Percentiles rank a stretch among this genome's conserved stretches.
phyloP scores from a whole-genome alignment of 2,329 filamentous ascomycete species.

The Fusarium sp. region DNA sequence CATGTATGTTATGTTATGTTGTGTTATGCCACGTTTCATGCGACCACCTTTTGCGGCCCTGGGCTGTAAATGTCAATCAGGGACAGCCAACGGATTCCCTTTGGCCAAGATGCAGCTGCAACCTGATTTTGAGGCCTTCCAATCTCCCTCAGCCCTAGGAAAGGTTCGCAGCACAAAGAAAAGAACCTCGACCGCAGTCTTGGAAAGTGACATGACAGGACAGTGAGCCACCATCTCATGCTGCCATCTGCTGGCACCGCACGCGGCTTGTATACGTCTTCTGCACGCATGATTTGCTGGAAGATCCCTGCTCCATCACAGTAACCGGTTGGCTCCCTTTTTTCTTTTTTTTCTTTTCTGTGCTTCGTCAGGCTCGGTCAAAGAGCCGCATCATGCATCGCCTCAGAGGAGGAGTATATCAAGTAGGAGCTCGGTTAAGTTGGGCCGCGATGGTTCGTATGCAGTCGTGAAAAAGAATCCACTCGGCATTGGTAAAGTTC shows the following conservation, averaged over 20 bases:
- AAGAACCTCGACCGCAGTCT: slow-evolving; percentile 23
- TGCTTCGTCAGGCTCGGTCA: background rate
- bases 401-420: slow-evolving; percentile 5
- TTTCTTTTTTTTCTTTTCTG: background rate
- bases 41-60: slow-evolving; percentile 34
- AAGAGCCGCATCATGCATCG: slow-evolving; percentile 28
- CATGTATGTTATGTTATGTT: slow-evolving; percentile 2
- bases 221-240: slow-evolving; percentile 12
- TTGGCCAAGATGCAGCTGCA: slow-evolving; percentile 27
- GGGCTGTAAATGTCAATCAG: slow-evolving; percentile 5
- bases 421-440: slow-evolving; percentile 11
- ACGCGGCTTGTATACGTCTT: slow-evolving; percentile 35
- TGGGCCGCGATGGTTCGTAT: slow-evolving; percentile 5
- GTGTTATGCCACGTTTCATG: slow-evolving; percentile 40
- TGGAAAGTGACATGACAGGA: slow-evolving; percentile 28
- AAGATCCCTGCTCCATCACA: slow-evolving; percentile 36
- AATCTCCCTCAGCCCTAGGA: slow-evolving; percentile 21
- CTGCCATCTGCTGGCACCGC: slow-evolving; percentile 44
- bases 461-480: background rate
- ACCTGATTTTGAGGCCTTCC: slow-evolving; percentile 37
- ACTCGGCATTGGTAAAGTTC: slow-evolving; percentile 8
- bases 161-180: background rate
- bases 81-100: slow-evolving; percentile 18
- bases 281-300: slow-evolving; percentile 31
- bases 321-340: background rate